Evolutionary conservation across 768 basidiomycete species (phyloP).

Genomic region (Tricholoma bakamatsutake): DNA sequence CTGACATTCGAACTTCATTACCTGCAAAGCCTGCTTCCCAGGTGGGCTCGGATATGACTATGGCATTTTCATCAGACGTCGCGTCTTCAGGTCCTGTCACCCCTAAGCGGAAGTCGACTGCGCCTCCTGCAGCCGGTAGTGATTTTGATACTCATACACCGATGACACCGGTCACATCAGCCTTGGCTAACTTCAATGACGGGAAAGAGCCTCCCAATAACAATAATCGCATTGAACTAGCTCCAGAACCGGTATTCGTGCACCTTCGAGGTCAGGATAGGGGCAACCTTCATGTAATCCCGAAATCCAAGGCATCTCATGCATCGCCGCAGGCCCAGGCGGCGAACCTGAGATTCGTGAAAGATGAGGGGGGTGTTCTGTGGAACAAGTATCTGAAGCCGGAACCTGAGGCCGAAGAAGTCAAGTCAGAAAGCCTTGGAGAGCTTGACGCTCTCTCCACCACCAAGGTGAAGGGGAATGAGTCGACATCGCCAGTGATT

Average conservation of each 20-base stretch:
- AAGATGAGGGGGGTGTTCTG: conserved; percentile 13
- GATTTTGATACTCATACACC: background rate
- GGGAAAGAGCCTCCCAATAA: background rate
- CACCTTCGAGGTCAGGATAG: conserved; percentile 19
- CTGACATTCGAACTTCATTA: background rate
- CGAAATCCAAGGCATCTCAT: conserved; percentile 10
- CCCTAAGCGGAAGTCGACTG: background rate
- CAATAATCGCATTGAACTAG: background rate
- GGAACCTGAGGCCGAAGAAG: background rate
- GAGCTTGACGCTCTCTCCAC: background rate
- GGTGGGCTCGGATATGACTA: background rate
- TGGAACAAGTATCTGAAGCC: conserved; percentile 13
- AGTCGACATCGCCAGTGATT: background rate
- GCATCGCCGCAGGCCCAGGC: conserved; percentile 23
- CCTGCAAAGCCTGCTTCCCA: background rate
- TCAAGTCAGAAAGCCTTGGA: conserved; percentile 6
- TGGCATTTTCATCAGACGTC: background rate
- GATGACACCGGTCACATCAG: background rate
- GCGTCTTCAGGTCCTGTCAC: background rate
- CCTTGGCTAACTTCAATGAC: background rate
- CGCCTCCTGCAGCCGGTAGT: background rate
- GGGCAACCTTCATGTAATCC: conserved; percentile 22
- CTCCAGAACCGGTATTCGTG: background rate
- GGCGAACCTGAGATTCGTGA: conserved; percentile 21
- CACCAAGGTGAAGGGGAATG: background rate